Evolutionary conservation across 2,329 filamentous ascomycete species (phyloP), one percentile per base, ranked within the genome.

Genomic region (Orbilia javanica): DNA sequence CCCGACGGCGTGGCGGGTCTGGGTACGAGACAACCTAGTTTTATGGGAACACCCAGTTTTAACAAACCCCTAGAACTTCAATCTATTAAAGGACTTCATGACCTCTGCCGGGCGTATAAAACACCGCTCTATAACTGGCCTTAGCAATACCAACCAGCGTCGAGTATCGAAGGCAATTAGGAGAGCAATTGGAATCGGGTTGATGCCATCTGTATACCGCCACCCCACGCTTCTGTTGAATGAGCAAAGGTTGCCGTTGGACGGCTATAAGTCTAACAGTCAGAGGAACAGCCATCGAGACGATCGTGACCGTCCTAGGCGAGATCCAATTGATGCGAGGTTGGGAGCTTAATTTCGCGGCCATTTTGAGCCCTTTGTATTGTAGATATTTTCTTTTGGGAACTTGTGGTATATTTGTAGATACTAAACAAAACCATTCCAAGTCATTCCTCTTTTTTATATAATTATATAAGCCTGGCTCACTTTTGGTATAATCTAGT

Each of bases 131-230:
- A 86, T 90, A 25, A 98, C 94, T 0, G 93, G 93, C 13, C 86
- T 99, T 79, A 89, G 93, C 72, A 92, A 92, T 1, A 91, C 93
- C 80, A 98, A 98, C 86, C 96, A 99, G 86, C 89, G 96, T 81
- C 94, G 92, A 85, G 90, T 99, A 83, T 92, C 95, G 79, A 97
- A 96, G 87, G 95, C 96, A 66, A 92, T 99, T 82, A 88, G 96
- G 80, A 89, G 96, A 81, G 91, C 93, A 20, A 91, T 98, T 82
- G 96, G 94, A 0, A 88, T 97, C 83, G 96, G 96, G 15, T 86
- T 98, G 78, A 94, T 98, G 88, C 96, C 96, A 25, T 96, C 91
- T 83, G 91, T 96, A 69, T 93, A 99, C 86, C 87, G 87, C 80
- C 96, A 99, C 85, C 96, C 96, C 2, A 92, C 96, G 84, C 87